phyloP scores from a whole-genome alignment of 2,329 filamentous ascomycete genomes.

The Cytospora leucostoma region DNA sequence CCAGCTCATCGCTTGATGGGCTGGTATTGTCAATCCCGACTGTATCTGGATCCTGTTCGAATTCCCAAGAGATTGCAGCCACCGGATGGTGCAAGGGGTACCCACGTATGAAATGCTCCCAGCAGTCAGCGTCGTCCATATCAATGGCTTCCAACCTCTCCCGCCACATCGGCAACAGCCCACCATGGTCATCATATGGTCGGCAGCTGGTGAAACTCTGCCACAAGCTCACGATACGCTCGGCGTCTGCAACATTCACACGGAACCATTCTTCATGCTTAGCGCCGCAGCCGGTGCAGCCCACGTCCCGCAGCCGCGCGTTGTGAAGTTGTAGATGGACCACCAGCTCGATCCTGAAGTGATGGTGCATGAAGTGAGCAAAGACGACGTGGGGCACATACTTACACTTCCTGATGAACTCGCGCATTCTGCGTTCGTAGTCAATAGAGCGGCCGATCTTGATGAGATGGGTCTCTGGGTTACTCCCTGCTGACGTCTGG shows the following conservation, averaged over 20 bases:
- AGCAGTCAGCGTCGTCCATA: constrained; percentile 33
- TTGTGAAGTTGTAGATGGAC: constrained; percentile 36
- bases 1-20: neutral
- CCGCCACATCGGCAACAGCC: constrained; percentile 32
- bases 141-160: constrained; percentile 31
- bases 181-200: constrained; percentile 35
- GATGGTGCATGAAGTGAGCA: constrained; percentile 27
- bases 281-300: constrained; percentile 32
- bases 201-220: constrained; percentile 32
- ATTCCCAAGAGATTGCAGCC: neutral
- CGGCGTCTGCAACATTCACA: constrained; percentile 27
- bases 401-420: constrained; percentile 32
- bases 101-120: constrained; percentile 29
- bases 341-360: constrained; percentile 35
- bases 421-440: constrained; percentile 31
- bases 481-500: neutral
- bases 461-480: constrained; percentile 28
- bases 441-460: constrained; percentile 37
- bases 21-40: no score
- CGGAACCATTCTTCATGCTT: constrained; percentile 37
- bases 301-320: constrained; percentile 32
- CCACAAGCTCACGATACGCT: constrained; percentile 33
- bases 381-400: constrained; percentile 32
- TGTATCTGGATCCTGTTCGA: neutral
- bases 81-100: neutral